Evolutionary conservation across 306 rosid genomes (phyloP), one percentile per base, ranked within the genome.

Genomic region (Cicer yamashitae): DNA sequence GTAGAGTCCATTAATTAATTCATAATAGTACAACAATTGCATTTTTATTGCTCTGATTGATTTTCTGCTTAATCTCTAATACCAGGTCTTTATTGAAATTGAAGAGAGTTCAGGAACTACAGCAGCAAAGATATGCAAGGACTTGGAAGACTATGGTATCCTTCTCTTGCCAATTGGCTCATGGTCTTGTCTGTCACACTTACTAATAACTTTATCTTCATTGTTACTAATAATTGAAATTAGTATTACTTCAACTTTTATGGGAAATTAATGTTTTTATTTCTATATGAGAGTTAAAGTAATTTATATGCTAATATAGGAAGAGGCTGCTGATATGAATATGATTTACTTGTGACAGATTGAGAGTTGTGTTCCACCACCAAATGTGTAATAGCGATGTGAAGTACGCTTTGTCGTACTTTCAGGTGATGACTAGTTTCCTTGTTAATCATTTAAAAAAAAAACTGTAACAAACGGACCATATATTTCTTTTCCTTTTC

Each of bases 331-430:
- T 70, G 8, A 18, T 30, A 30, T 30, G 37, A 30, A 30, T 4
- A 3, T 30, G 37, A 30, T 53, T 71, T 69, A n/a, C 18, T 58
- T 61, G 7, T 82, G 76, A 14, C 87, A 91, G 98, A 70, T 30
- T 93, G 34, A 88, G 98, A 81, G 75, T 91, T 56, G 98, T 91
- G 59, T 74, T 87, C 50, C 98, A 91, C 88, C 90, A 93, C 83
- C 97, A 91, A 84, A 89, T 91, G 74, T 93, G 96, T 0, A 79
- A 59, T 57, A 78, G 67, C 10, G 97, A 91, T 41, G 86, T 83
- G 77, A 84, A 86, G 3, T 86, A 87, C 80, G 75, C 91, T 70
- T 47, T 93, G 74, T 81, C 91, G 7, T 88, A 90, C 87, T 91
- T 91, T 86, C 90, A 93, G 96, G 97, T 93, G 72, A 83, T 39